These are phyloP conservation scores for Xylaria scruposa DNA, from an alignment of 495 filamentous ascomycete genomes.

Conservation along the genomic window DNA sequence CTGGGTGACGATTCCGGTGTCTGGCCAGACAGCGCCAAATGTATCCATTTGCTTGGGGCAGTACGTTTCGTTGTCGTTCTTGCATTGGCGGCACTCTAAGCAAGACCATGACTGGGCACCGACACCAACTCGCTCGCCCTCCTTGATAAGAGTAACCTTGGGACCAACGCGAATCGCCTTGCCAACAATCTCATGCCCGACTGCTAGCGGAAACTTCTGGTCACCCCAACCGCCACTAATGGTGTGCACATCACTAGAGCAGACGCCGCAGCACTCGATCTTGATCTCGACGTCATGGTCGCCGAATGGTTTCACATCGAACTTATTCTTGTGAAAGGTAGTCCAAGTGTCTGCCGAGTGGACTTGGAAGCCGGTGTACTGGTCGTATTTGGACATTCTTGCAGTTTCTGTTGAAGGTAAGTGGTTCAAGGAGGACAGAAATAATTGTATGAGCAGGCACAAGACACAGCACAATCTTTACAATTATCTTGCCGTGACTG, in stretches of 20 bases:
- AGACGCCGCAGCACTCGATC: slow-evolving; percentile 62
- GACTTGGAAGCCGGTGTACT: slow-evolving; percentile 61
- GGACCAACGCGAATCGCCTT: slow-evolving; percentile 60
- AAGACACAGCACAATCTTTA: background rate
- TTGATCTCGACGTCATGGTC: slow-evolving; percentile 53
- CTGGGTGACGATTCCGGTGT: slow-evolving; percentile 58
- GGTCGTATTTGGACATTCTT: slow-evolving; percentile 42
- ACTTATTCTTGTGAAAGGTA: slow-evolving; percentile 62
- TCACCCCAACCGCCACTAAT: slow-evolving; percentile 62
- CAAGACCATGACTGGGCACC: slow-evolving; percentile 63
- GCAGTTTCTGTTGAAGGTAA: slow-evolving; percentile 1
- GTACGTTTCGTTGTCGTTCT: slow-evolving; percentile 65
- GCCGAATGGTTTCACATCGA: slow-evolving; percentile 63
- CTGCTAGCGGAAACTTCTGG: slow-evolving; percentile 58
- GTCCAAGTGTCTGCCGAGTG: slow-evolving; percentile 58
- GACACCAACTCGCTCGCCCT: slow-evolving; percentile 63
- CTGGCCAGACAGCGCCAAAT: slow-evolving; percentile 61
- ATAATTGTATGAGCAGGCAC: background rate
- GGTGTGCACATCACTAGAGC: slow-evolving; percentile 64
- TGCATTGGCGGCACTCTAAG: slow-evolving; percentile 63
- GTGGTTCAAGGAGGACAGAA: background rate
- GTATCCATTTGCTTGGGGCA: slow-evolving; percentile 63
- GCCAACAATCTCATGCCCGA: slow-evolving; percentile 61
- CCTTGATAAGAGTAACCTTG: slow-evolving; percentile 62
- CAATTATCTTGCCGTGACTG: slow-evolving; percentile 4